A percentile compares a stretch with the other conserved stretches of the same genome.
phyloP scores from a whole-genome alignment of 2,329 filamentous ascomycete species.

The Trichoderma asperellum region DNA sequence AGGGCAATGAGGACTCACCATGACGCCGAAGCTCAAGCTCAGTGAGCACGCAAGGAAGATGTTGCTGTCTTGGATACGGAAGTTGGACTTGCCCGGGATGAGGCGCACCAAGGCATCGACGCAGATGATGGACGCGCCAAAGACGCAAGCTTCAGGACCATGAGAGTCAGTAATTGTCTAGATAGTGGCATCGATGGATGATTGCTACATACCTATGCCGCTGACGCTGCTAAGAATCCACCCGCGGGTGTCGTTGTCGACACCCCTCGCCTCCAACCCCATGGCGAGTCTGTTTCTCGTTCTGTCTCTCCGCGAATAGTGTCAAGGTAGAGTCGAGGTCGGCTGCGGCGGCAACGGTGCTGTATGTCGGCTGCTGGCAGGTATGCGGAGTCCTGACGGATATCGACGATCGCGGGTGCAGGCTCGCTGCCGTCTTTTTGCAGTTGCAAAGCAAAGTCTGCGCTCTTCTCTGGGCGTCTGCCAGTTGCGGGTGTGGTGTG shows the following conservation, averaged over 20 bases:
- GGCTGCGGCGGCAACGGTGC: slow-evolving; percentile 13
- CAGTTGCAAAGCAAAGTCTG: background rate
- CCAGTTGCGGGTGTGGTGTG: background rate
- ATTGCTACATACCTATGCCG: slow-evolving; percentile 62
- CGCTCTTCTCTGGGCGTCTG: background rate
- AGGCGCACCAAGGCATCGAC: slow-evolving; percentile 76
- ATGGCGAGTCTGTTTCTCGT: slow-evolving; percentile 49
- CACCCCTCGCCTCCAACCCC: slow-evolving; percentile 41
- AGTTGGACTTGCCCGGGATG: slow-evolving; percentile 74
- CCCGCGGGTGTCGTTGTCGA: slow-evolving; percentile 83
- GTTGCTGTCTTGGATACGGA: slow-evolving; percentile 88
- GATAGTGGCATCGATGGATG: slow-evolving; percentile 4
- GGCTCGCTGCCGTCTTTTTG: background rate
- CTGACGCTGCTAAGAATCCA: slow-evolving; percentile 94
- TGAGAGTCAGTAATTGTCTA: slow-evolving; percentile 8
- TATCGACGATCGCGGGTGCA: background rate
- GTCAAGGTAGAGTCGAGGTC: background rate
- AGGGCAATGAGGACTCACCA: slow-evolving; percentile 62
- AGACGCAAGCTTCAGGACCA: slow-evolving; percentile 59
- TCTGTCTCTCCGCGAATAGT: slow-evolving; percentile 6
- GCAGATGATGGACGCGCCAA: slow-evolving; percentile 84
- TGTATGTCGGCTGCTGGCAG: background rate
- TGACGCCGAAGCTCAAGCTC: slow-evolving; percentile 92
- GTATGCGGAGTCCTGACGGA: background rate
- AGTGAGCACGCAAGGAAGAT: slow-evolving; percentile 84